Conservation (phyloP, 2,329 filamentous ascomycete species). For the Zelopaecilomyces penicillatus region DNA sequence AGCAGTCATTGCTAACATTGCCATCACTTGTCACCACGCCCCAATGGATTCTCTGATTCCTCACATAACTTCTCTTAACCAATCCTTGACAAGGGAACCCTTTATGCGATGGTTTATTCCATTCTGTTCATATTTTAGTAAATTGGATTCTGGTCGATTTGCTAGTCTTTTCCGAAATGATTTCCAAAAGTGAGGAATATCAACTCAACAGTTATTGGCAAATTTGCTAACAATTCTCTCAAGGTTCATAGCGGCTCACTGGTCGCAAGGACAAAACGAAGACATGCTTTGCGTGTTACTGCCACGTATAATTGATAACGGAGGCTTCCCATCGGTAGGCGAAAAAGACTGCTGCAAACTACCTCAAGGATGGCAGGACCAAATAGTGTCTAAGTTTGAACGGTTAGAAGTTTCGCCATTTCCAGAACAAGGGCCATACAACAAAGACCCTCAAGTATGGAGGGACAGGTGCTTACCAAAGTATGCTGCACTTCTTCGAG, state of each 20-base stretch:
- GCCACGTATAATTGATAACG: constrained; percentile 52
- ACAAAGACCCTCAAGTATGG: constrained; percentile 55
- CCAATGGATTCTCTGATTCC: constrained; percentile 73
- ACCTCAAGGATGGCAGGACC: constrained; percentile 63
- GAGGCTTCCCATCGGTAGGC: constrained; percentile 43
- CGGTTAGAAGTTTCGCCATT: constrained; percentile 55
- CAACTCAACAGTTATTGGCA: constrained; percentile 11
- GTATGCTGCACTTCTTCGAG: constrained; percentile 57
- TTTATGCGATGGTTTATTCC: constrained; percentile 68
- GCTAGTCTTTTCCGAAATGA: constrained; percentile 67
- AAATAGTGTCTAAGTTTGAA: constrained; percentile 63
- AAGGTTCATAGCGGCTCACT: constrained; percentile 68
- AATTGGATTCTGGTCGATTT: constrained; percentile 67
- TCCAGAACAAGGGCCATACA: constrained; percentile 53
- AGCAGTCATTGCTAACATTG: constrained; percentile 45
- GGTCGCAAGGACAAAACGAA: constrained; percentile 58
- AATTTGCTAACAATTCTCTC: not conserved
- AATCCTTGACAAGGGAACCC: constrained; percentile 54
- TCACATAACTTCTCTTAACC: constrained; percentile 56
- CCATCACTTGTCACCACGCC: constrained; percentile 65
- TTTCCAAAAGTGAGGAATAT: constrained; percentile 61
- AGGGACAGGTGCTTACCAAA: constrained; percentile 56
- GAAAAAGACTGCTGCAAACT: constrained; percentile 48
- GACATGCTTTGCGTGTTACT: constrained; percentile 61
- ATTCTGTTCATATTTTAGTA: constrained; percentile 75